Evolutionary conservation across 2,329 filamentous ascomycete species (phyloP), one percentile per base, ranked within the genome.

Genomic region (Blastomyces parvus): DNA sequence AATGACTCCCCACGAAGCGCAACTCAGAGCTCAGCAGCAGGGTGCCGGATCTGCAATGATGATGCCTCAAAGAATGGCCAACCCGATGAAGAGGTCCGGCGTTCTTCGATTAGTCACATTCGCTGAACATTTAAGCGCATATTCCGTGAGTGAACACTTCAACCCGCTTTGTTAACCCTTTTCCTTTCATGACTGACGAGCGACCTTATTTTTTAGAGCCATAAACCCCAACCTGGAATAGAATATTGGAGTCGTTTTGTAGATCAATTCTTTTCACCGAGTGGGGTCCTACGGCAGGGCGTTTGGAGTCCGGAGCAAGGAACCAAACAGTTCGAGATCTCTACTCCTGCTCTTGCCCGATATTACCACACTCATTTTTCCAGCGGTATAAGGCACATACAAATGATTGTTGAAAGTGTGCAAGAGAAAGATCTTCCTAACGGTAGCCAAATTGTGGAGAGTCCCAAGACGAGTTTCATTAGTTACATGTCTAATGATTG

Each of bases 341-440:
- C 88, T 2, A 90, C 85, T 64, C 85, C 91, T 3, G 89, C 89
- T 0, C 81, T 99, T 56, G 86, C 93, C 42, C 86, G 93, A 70
- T 97, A 94, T 75, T 97, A 96, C 73, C 86, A 89, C 70, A 92
- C 90, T 0, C 88, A 96, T 70, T 97, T 94, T 73, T 87, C 88
- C 63, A 93, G 90, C 65, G 92, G 91, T 7, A 87, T 97, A 62
- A 88, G 85, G 69, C 90, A 87, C 62, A 90, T 97, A 69, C 91
- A 96, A 73, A 83, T 97, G 72, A 85, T 91, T 27, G 83, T 96
- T 70, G 91, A 96, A 69, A 87, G 85, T 46, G 78, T 83, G 19
- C 79, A 77, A 36, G 85, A 88, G 68, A 80, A 77, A 46, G 77
- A 79, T 55, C 74, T 89, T 44, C 80, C 83, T 1, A 84, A 83